These are phyloP conservation scores for Citrullus amarus DNA, from an alignment of 306 rosid species.

Conservation along the genomic window DNA sequence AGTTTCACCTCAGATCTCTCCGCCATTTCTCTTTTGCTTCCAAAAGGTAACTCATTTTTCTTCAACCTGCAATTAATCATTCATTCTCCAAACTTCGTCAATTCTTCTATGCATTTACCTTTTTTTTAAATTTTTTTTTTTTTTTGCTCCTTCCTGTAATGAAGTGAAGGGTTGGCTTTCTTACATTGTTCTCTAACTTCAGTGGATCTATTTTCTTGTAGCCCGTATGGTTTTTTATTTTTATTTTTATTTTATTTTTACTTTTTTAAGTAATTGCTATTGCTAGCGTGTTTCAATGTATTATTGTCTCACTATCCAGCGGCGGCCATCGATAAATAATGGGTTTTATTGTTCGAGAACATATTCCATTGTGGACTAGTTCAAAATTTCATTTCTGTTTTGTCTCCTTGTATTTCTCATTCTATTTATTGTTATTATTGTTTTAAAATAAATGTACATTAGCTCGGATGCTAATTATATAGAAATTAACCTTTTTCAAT, in stretches of 20 bases:
- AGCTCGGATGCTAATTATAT: background rate
- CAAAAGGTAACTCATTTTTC: background rate
- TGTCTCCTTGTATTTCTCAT: background rate
- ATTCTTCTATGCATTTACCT: background rate
- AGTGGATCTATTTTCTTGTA: background rate
- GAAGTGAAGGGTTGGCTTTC: background rate
- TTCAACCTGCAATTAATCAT: background rate
- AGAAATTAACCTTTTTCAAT: background rate
- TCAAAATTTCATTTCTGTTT: background rate
- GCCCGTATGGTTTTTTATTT: background rate
- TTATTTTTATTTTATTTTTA: background rate
- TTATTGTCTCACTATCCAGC: background rate
- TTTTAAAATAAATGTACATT: background rate
- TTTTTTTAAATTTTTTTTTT: too few species aligned
- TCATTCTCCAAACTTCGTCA: background rate
- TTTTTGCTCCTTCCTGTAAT: background rate
- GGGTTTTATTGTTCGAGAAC: background rate
- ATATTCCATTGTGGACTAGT: background rate
- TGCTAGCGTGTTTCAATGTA: background rate
- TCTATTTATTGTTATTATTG: background rate
- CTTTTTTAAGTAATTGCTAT: background rate
- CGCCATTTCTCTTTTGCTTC: background rate
- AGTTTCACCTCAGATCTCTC: slow-evolving; percentile 2
- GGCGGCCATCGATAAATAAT: background rate
- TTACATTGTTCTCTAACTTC: background rate